phyloP scores from a whole-genome alignment of 2,329 filamentous ascomycete species.

The Penicillium sp. region DNA sequence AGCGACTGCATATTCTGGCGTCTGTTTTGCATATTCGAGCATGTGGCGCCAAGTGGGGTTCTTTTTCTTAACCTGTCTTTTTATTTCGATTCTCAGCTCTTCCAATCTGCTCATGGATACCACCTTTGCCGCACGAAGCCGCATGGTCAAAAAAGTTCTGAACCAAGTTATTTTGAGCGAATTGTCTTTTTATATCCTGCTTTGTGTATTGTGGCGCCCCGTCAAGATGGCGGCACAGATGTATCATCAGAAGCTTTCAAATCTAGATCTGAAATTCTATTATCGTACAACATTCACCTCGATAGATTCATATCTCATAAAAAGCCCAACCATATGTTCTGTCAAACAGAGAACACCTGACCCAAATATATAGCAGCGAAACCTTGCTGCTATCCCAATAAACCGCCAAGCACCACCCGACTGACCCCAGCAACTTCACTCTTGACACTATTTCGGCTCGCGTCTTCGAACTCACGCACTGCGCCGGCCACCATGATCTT shows the following conservation, averaged over 20 bases:
- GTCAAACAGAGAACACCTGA: background rate
- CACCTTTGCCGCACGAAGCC: slow-evolving; percentile 5
- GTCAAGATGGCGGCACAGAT: slow-evolving; percentile 6
- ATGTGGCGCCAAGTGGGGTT: slow-evolving; percentile 22
- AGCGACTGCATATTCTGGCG: slow-evolving; percentile 31
- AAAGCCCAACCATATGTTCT: background rate
- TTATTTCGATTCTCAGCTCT: slow-evolving; percentile 1
- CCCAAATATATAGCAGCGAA: background rate
- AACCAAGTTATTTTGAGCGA: slow-evolving; percentile 9
- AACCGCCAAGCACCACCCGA: slow-evolving; percentile 77
- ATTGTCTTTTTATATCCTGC: background rate
- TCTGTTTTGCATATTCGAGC: slow-evolving; percentile 18
- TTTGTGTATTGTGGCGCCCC: background rate
- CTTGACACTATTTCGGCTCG: slow-evolving; percentile 65
- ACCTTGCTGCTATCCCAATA: slow-evolving; percentile 49
- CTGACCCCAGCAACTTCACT: slow-evolving; percentile 76
- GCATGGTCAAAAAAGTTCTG: slow-evolving; percentile 10
- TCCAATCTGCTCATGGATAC: slow-evolving; percentile 7
- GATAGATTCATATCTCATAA: slow-evolving; percentile 3
- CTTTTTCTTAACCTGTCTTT: slow-evolving; percentile 1
- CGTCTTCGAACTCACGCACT: slow-evolving; percentile 87
- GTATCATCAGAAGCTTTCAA: slow-evolving; percentile 11
- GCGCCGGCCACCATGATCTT: slow-evolving; percentile 83
- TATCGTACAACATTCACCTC: slow-evolving; percentile 9
- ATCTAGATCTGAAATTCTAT: slow-evolving; percentile 6